These are phyloP conservation scores for Claviceps spartinae DNA, from an alignment of 2,329 filamentous ascomycete species.

Conservation along the genomic window DNA sequence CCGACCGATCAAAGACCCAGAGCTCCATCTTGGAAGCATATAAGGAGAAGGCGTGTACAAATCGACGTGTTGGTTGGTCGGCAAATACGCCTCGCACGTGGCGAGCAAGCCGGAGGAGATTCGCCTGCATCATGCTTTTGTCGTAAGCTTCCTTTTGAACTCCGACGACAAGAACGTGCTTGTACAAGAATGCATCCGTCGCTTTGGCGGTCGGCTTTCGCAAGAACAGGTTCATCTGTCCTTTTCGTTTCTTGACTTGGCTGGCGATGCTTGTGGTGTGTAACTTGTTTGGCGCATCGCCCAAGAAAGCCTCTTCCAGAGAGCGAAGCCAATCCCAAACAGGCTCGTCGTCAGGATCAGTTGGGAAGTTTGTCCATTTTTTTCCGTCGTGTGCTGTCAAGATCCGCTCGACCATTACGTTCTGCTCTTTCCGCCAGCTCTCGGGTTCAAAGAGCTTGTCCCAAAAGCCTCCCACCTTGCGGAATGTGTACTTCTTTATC, in stretches of 20 bases:
- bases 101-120: slow-evolving; percentile 9
- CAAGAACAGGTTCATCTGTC: slow-evolving; percentile 12
- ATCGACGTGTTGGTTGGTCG: slow-evolving; percentile 12
- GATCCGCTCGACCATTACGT: slow-evolving; percentile 1
- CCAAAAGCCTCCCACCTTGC: slow-evolving; percentile 9
- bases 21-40: slow-evolving; percentile 9
- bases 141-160: slow-evolving; percentile 10
- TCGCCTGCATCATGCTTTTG: slow-evolving; percentile 7
- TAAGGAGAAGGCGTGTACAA: slow-evolving; percentile 8
- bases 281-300: slow-evolving; percentile 8
- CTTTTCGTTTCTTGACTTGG: slow-evolving; percentile 11
- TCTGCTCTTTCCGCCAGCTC: slow-evolving; percentile 6
- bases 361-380: slow-evolving; percentile 8
- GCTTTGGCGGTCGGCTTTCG: slow-evolving; percentile 2
- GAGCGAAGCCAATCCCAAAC: slow-evolving; percentile 3
- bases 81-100: slow-evolving; percentile 8
- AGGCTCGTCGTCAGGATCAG: slow-evolving; percentile 5
- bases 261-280: slow-evolving; percentile 9
- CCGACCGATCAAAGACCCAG: slow-evolving; percentile 13
- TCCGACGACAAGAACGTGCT: slow-evolving; percentile 11
- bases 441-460: slow-evolving; percentile 8
- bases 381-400: slow-evolving; percentile 7
- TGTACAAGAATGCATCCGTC: slow-evolving; percentile 6
- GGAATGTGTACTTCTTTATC: slow-evolving; percentile 8
- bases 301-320: slow-evolving; percentile 5